Evolutionary conservation across 2,329 filamentous ascomycete genomes (phyloP).

Genomic region (Neonectria magnoliae): DNA sequence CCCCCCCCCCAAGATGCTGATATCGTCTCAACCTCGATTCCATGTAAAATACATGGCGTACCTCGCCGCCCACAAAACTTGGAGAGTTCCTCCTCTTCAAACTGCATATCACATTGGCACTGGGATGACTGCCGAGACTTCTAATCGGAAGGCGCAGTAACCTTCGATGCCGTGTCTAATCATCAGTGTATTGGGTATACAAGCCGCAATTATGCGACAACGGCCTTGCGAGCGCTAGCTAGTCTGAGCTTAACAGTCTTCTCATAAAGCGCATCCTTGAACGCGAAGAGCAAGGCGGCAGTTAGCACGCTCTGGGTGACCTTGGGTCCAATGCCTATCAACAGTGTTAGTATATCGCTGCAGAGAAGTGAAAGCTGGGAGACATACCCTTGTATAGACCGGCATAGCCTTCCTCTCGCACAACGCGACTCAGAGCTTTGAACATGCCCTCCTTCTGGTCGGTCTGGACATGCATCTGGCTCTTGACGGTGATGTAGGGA

Average conservation of each 20-base stretch:
- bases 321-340: slow-evolving; percentile 89
- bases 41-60: neutral
- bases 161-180: slow-evolving; percentile 20
- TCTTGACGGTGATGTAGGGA: slow-evolving; percentile 99
- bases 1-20: slow-evolving; percentile 3
- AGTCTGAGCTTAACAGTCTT: slow-evolving; percentile 75
- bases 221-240: slow-evolving; percentile 52
- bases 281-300: slow-evolving; percentile 94
- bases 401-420: slow-evolving; percentile 88
- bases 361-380: neutral
- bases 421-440: slow-evolving; percentile 79
- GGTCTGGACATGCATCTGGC: slow-evolving; percentile 91
- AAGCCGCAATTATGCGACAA: slow-evolving; percentile 43
- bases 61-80: slow-evolving; percentile 26
- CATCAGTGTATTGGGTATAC: slow-evolving; percentile 9
- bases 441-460: slow-evolving; percentile 85
- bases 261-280: slow-evolving; percentile 96
- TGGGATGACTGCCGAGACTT: slow-evolving; percentile 24
- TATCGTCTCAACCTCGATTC: neutral
- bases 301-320: slow-evolving; percentile 97
- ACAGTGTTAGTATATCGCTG: slow-evolving; percentile 19
- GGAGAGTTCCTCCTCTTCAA: slow-evolving; percentile 13
- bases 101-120: slow-evolving; percentile 27
- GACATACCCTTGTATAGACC: slow-evolving; percentile 89
- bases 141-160: slow-evolving; percentile 17